Percentiles rank a stretch among this genome's conserved stretches.
These are phyloP conservation scores for Rhazya stricta DNA, from an alignment of 257 asterid genomes.

Conservation along the genomic window DNA sequence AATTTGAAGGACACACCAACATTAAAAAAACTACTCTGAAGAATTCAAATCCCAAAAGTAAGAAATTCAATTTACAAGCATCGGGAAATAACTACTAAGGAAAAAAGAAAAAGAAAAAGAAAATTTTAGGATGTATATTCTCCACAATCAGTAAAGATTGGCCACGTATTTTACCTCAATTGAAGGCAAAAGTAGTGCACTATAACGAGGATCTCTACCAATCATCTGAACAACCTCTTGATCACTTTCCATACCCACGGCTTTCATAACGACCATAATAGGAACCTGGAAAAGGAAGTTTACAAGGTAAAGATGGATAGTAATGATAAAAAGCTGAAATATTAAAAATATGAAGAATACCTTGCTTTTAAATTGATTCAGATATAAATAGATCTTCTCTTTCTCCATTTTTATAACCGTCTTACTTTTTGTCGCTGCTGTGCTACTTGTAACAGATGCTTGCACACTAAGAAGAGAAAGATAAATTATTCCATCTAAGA, in stretches of 20 bases:
- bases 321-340: slow-evolving; percentile 12
- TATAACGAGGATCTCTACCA: slow-evolving; percentile 92
- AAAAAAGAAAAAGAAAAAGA: slow-evolving; percentile 9
- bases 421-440: slow-evolving; percentile 70
- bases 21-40: neutral
- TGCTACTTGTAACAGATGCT: slow-evolving; percentile 91
- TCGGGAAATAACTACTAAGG: neutral
- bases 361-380: slow-evolving; percentile 66
- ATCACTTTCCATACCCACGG: slow-evolving; percentile 98
- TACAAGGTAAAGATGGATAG: slow-evolving; percentile 7
- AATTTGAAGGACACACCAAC: neutral
- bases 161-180: slow-evolving; percentile 56
- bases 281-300: slow-evolving; percentile 56
- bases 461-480: slow-evolving; percentile 60
- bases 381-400: slow-evolving; percentile 65
- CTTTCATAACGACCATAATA: slow-evolving; percentile 85
- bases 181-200: slow-evolving; percentile 85
- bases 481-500: slow-evolving; percentile 14
- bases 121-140: slow-evolving; percentile 2
- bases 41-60: neutral
- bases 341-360: slow-evolving; percentile 28
- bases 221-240: slow-evolving; percentile 98
- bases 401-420: slow-evolving; percentile 83
- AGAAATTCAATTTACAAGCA: neutral
- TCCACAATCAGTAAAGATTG: neutral